Evolutionary conservation across 768 basidiomycete species (phyloP).

Genomic region (Mrakia blollopis): DNA sequence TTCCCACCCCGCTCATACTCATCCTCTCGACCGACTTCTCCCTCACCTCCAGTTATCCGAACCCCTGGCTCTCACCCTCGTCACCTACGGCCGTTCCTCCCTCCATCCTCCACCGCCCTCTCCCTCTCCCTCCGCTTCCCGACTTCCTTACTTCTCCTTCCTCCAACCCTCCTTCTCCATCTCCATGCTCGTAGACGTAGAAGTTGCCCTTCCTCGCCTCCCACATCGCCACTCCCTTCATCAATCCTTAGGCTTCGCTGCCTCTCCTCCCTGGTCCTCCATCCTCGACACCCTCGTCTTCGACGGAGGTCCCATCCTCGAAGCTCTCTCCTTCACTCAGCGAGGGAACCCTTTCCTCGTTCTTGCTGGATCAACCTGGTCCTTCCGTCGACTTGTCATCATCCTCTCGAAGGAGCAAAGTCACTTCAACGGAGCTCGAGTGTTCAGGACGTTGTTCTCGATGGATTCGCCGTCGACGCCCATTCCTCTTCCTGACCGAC

Average conservation of each 20-base stretch:
- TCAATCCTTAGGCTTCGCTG: background rate
- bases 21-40: background rate
- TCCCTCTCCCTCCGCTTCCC: background rate
- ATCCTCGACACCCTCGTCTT: constrained; percentile 3
- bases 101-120: background rate
- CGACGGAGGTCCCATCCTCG: background rate
- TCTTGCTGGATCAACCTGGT: background rate
- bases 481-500: no score
- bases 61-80: background rate
- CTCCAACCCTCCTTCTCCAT: background rate
- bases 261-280: background rate
- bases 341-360: background rate
- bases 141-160: background rate
- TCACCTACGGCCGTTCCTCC: background rate
- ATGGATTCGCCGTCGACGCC: no score
- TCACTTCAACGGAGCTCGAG: no score
- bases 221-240: background rate
- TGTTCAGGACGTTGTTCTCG: no score
- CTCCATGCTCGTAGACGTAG: background rate
- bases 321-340: background rate
- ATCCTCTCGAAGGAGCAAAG: background rate
- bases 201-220: background rate
- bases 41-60: background rate
- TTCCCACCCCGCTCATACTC: background rate
- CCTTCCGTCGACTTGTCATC: background rate